Evolutionary conservation across 768 basidiomycete genomes (phyloP).

Genomic region (Mycena alexandri): DNA sequence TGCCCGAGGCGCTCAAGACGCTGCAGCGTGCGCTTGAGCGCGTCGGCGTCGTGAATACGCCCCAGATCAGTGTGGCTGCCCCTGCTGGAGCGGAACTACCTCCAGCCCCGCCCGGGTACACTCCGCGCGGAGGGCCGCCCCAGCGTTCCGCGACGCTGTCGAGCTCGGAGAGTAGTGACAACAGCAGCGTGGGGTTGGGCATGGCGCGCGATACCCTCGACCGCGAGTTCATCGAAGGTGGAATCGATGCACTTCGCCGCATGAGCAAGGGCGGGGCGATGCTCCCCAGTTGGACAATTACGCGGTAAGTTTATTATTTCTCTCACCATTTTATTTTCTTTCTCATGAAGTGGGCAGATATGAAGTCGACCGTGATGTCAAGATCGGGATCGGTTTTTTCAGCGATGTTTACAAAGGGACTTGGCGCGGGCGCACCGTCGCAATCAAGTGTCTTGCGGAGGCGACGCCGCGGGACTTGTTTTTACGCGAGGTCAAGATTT

Average conservation of each 20-base stretch:
- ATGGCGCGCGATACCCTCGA: slow-evolving; percentile 64
- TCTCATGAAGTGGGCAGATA: slow-evolving; percentile 54
- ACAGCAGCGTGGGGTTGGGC: slow-evolving; percentile 12
- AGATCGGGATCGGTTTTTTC: slow-evolving; percentile 82
- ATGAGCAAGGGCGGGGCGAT: slow-evolving; percentile 62
- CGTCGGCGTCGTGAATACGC: slow-evolving; percentile 40
- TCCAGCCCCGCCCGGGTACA: slow-evolving; percentile 29
- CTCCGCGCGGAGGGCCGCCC: slow-evolving; percentile 14
- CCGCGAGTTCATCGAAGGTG: slow-evolving; percentile 77
- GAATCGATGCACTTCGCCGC: slow-evolving; percentile 77
- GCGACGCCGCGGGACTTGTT: slow-evolving; percentile 75
- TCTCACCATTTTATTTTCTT: background rate
- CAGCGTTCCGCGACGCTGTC: slow-evolving; percentile 30
- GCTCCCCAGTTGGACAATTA: slow-evolving; percentile 84
- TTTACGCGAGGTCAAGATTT: slow-evolving; percentile 76
- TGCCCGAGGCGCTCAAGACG: slow-evolving; percentile 86
- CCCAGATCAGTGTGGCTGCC: background rate
- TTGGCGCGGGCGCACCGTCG: slow-evolving; percentile 76
- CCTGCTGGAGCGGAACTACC: background rate
- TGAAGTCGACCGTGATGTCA: slow-evolving; percentile 78
- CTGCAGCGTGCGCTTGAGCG: slow-evolving; percentile 76
- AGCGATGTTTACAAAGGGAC: slow-evolving; percentile 82
- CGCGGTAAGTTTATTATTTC: slow-evolving; percentile 53
- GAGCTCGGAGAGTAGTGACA: slow-evolving; percentile 32
- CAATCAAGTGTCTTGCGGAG: slow-evolving; percentile 78